Evolutionary conservation across 2,329 filamentous ascomycete genomes (phyloP).

Genomic region (Emericellopsis cladophorae): DNA sequence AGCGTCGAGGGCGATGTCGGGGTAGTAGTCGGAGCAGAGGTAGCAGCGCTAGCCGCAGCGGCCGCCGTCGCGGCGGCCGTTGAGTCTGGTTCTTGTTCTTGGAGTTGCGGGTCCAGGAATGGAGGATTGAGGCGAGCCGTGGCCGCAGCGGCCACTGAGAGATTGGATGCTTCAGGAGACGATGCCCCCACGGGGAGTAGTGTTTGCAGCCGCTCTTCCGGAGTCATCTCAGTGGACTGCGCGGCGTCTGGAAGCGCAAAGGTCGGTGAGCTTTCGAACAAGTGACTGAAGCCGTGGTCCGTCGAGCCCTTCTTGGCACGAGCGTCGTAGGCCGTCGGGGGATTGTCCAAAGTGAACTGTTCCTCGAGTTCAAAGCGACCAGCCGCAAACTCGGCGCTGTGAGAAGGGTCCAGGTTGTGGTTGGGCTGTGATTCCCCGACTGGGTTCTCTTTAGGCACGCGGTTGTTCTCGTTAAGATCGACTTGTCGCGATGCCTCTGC

Average conservation of each 20-base stretch:
- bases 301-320: no score
- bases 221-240: slow-evolving; percentile 21
- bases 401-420: slow-evolving; percentile 6
- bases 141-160: slow-evolving; percentile 44
- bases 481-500: slow-evolving; percentile 80
- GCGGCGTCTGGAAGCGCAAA: slow-evolving; percentile 11
- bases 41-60: background rate
- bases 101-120: slow-evolving; percentile 39
- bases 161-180: slow-evolving; percentile 30
- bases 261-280: background rate
- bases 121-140: slow-evolving; percentile 41
- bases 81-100: slow-evolving; percentile 9
- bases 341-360: slow-evolving; percentile 45
- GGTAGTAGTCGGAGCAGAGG: slow-evolving; percentile 11
- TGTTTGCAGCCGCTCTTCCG: slow-evolving; percentile 38
- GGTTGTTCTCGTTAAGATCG: slow-evolving; percentile 50
- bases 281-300: background rate
- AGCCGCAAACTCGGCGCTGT: slow-evolving; percentile 8
- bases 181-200: slow-evolving; percentile 23
- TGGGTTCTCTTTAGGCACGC: slow-evolving; percentile 26
- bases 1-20: slow-evolving; percentile 8
- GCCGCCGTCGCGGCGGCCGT: no score
- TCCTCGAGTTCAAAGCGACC: slow-evolving; percentile 43
- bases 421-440: slow-evolving; percentile 1
- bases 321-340: slow-evolving; percentile 33